Conservation (phyloP, 331 rosid genomes). For the Spiraea crenata region DNA sequence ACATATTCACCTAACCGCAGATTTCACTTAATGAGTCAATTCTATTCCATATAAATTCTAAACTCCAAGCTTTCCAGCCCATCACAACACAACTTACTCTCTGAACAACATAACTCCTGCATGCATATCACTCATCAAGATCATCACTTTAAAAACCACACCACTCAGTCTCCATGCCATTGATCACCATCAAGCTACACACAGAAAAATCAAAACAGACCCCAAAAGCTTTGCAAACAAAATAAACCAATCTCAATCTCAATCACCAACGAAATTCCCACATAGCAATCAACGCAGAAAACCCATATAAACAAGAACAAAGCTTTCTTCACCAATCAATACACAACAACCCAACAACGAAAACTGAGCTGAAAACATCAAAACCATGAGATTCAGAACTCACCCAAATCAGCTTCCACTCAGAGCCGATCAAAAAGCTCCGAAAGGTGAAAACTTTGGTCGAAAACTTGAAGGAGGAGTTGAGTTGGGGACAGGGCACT, state of each 20-base stretch:
- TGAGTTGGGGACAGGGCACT: not conserved
- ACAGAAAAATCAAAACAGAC: not conserved
- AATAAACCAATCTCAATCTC: not conserved
- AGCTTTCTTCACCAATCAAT: slow-evolving; percentile 12
- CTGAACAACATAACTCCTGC: not conserved
- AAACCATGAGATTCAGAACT: slow-evolving; percentile 26
- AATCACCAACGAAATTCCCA: not conserved
- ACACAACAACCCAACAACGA: slow-evolving; percentile 4
- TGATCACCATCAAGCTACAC: too few species aligned
- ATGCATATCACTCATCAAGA: too few species aligned
- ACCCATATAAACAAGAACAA: not conserved
- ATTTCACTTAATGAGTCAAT: too few species aligned
- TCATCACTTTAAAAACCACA: too few species aligned
- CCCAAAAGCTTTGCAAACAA: not conserved
- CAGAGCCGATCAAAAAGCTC: slow-evolving; percentile 22
- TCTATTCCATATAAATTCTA: too few species aligned
- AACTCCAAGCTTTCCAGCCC: too few species aligned
- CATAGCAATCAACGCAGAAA: not conserved
- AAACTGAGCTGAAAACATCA: slow-evolving; percentile 7
- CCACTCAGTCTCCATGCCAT: too few species aligned
- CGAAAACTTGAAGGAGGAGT: slow-evolving; percentile 2
- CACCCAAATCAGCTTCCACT: slow-evolving; percentile 33
- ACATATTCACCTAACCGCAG: too few species aligned
- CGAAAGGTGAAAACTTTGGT: slow-evolving; percentile 16
- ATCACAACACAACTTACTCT: not conserved